Conservation (phyloP, 2,329 filamentous ascomycete species). For the Aspergillus intermedius region DNA sequence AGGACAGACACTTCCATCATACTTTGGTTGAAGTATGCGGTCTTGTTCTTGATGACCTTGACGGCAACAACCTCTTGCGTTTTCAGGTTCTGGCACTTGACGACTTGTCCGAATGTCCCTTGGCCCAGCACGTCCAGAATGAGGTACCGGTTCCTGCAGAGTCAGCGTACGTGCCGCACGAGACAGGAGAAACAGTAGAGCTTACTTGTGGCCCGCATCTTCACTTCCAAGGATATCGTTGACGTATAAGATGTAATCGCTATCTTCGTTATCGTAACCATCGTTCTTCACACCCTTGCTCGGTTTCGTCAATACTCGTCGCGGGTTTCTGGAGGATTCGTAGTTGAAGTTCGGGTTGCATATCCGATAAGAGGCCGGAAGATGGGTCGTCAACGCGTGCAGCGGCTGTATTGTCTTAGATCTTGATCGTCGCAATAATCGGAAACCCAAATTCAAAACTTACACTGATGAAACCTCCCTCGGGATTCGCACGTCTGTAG, state of each 20-base stretch:
- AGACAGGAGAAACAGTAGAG: constrained; percentile 4
- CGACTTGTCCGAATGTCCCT: constrained; percentile 96
- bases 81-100: constrained; percentile 97
- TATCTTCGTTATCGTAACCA: constrained; percentile 97
- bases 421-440: not conserved
- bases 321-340: constrained; percentile 92
- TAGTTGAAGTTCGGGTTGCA: constrained; percentile 99
- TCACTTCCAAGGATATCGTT: constrained; percentile 98
- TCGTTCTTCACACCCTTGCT: constrained; percentile 99
- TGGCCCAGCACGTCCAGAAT: constrained; percentile 96
- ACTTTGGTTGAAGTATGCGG: constrained; percentile 98
- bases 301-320: constrained; percentile 91
- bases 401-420: constrained; percentile 59
- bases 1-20: constrained; percentile 99
- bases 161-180: constrained; percentile 8
- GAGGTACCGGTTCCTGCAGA: constrained; percentile 75
- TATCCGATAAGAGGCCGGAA: constrained; percentile 94
- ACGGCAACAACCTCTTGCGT: constrained; percentile 98
- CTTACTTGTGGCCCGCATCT: constrained; percentile 93
- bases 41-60: constrained; percentile 98
- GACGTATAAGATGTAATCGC: constrained; percentile 97
- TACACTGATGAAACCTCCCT: constrained; percentile 97
- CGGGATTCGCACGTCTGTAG: constrained; percentile 88
- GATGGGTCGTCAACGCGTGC: constrained; percentile 86
- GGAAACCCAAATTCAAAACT: constrained; percentile 30